Evolutionary conservation across 176 grass and related monocot genomes (phyloP).

Genomic region (Triticum turgidum): DNA sequence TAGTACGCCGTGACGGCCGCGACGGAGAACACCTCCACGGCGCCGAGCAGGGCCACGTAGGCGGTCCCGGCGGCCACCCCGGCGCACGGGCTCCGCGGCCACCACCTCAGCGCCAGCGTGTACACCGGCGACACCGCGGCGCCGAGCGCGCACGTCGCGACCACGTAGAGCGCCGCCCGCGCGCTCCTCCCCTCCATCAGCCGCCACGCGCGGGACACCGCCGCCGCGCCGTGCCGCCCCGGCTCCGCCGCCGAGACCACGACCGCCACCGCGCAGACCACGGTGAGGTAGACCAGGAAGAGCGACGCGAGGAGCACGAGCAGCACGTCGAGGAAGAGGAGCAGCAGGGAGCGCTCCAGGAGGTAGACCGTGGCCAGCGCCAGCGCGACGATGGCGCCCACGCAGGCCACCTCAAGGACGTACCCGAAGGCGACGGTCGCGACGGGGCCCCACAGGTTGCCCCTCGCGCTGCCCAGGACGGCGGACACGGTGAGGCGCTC

Average conservation of each 20-base stretch:
- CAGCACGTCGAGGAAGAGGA: slow-evolving; percentile 40
- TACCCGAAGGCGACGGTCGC: slow-evolving; percentile 36
- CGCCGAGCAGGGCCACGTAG: slow-evolving; percentile 42
- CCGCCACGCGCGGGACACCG: slow-evolving; percentile 43
- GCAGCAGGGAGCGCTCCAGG: slow-evolving; percentile 39
- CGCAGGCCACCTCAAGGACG: slow-evolving; percentile 31
- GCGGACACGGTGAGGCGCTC: background rate
- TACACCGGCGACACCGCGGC: slow-evolving; percentile 46
- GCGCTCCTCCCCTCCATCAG: slow-evolving; percentile 32
- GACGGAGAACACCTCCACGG: slow-evolving; percentile 38
- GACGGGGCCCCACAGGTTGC: slow-evolving; percentile 23
- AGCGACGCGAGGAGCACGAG: slow-evolving; percentile 35
- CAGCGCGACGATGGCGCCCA: background rate
- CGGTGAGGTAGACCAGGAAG: slow-evolving; percentile 46
- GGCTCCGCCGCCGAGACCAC: slow-evolving; percentile 35
- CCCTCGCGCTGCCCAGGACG: background rate
- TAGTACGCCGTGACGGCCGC: slow-evolving; percentile 45
- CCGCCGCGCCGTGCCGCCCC: slow-evolving; percentile 1
- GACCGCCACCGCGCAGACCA: slow-evolving; percentile 44
- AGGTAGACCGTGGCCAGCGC: slow-evolving; percentile 5
- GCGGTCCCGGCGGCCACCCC: slow-evolving; percentile 22
- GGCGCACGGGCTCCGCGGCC: background rate
- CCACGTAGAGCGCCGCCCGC: slow-evolving; percentile 39
- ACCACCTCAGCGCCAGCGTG: slow-evolving; percentile 26
- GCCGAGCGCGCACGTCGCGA: slow-evolving; percentile 31